Percentiles rank a stretch among this genome's conserved stretches.
Conservation (phyloP, 768 basidiomycete species). For the Trametes cubensis region DNA sequence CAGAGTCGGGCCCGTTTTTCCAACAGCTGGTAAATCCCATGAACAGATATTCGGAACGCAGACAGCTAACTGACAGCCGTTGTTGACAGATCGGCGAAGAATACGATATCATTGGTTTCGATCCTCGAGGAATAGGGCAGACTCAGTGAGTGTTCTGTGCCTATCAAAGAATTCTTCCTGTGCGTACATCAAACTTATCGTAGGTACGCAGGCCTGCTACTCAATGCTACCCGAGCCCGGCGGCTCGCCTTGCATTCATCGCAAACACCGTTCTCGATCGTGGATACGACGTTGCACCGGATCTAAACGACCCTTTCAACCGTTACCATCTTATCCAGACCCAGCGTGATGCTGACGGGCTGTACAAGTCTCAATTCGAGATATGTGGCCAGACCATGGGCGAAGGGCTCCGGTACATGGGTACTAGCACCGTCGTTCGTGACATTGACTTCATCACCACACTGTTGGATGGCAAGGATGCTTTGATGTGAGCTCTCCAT, state of each 20-base stretch:
- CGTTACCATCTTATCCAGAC: slow-evolving; percentile 27
- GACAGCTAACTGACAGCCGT: not conserved
- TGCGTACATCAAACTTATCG: not conserved
- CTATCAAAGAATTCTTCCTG: too few species aligned
- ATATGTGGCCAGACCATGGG: slow-evolving; percentile 35
- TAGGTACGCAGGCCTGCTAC: slow-evolving; percentile 27
- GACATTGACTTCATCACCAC: slow-evolving; percentile 37
- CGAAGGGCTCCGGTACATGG: slow-evolving; percentile 33
- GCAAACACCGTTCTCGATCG: slow-evolving; percentile 33
- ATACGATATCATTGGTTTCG: slow-evolving; percentile 35
- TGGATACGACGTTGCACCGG: slow-evolving; percentile 30
- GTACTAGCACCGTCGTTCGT: slow-evolving; percentile 37
- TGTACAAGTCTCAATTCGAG: slow-evolving; percentile 30
- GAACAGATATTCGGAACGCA: too few species aligned
- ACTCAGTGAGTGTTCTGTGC: slow-evolving; percentile 28
- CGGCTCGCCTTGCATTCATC: slow-evolving; percentile 29
- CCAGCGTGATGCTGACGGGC: slow-evolving; percentile 29
- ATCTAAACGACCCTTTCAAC: slow-evolving; percentile 27
- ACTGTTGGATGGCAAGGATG: slow-evolving; percentile 32
- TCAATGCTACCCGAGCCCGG: slow-evolving; percentile 31
- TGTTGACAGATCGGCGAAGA: slow-evolving; percentile 29
- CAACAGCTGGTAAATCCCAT: slow-evolving; percentile 20
- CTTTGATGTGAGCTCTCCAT: slow-evolving; percentile 27
- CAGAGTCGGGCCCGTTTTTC: slow-evolving; percentile 8
- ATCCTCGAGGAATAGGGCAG: slow-evolving; percentile 37